Conservation (phyloP, 768 basidiomycete genomes). For the Boletus sp. region DNA sequence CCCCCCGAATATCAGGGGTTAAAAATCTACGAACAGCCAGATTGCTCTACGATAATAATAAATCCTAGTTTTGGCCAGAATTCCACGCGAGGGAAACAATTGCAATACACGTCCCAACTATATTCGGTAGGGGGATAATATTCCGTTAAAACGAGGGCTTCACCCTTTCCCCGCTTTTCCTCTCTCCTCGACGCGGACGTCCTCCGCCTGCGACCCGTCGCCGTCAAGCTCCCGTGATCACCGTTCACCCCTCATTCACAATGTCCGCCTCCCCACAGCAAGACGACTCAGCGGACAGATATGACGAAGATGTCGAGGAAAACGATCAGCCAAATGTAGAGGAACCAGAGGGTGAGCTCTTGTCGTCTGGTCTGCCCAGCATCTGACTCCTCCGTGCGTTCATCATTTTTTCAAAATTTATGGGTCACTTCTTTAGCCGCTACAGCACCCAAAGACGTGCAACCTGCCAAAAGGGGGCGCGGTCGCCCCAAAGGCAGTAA, state of each 20-base stretch:
- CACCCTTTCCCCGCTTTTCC: conserved; percentile 64
- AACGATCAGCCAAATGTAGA: conserved; percentile 42
- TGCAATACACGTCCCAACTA: conserved; percentile 60
- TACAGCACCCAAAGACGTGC: conserved; percentile 37
- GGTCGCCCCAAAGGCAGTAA: conserved; percentile 91
- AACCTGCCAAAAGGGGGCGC: conserved; percentile 68
- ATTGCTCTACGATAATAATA: conserved; percentile 57
- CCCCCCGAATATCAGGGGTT: conserved; percentile 59
- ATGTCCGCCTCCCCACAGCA: conserved; percentile 67
- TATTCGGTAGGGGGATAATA: conserved; percentile 66
- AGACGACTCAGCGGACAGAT: conserved; percentile 54
- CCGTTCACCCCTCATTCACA: conserved; percentile 20
- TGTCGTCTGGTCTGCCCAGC: conserved; percentile 11
- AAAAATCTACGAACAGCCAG: conserved; percentile 48
- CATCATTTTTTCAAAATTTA: conserved; percentile 20
- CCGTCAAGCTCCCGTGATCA: conserved; percentile 26
- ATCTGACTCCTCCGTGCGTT: conserved; percentile 11
- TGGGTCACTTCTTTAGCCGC: conserved; percentile 34
- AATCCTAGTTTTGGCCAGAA: conserved; percentile 53
- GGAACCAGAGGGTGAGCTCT: conserved; percentile 32
- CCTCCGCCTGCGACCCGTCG: conserved; percentile 20
- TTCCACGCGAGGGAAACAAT: conserved; percentile 70
- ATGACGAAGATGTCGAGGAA: conserved; percentile 57
- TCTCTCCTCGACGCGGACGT: conserved; percentile 41
- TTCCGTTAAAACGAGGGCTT: conserved; percentile 74